Evolutionary conservation across 2,329 filamentous ascomycete genomes (phyloP).

Genomic region (Microdochium bolleyi): DNA sequence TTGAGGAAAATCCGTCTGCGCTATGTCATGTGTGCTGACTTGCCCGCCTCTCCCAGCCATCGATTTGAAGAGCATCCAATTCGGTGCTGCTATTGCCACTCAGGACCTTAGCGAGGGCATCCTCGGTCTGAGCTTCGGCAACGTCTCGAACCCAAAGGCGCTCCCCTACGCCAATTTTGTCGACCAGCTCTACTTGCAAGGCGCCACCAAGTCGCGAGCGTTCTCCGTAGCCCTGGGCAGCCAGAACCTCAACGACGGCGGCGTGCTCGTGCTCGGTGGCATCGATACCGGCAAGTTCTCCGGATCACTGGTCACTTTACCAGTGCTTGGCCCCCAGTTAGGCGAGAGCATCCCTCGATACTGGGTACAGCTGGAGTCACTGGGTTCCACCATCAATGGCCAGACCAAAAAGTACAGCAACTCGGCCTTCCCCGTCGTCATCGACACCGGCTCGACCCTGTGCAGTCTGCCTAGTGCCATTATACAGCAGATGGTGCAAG

Average conservation of each 20-base stretch:
- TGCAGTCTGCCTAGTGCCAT: constrained; percentile 56
- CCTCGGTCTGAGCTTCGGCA: constrained; percentile 22
- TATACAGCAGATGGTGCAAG: constrained; percentile 33
- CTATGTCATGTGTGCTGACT: not conserved
- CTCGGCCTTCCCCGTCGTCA: constrained; percentile 16
- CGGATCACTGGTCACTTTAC: constrained; percentile 6
- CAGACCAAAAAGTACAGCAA: constrained; percentile 9
- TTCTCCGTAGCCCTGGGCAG: constrained; percentile 15
- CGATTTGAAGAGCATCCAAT: constrained; percentile 14
- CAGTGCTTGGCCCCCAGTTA: constrained; percentile 17
- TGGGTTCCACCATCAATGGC: constrained; percentile 24
- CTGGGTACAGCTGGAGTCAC: constrained; percentile 30
- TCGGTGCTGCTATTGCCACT: constrained; percentile 20
- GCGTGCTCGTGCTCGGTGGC: constrained; percentile 25
- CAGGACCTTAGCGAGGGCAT: constrained; percentile 21
- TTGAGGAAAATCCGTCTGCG: not conserved
- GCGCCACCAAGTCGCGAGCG: constrained; percentile 11
- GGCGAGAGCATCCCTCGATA: constrained; percentile 23
- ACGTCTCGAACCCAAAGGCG: constrained; percentile 8
- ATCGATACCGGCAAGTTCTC: constrained; percentile 27
- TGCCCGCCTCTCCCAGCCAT: constrained; percentile 7
- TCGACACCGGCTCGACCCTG: constrained; percentile 34
- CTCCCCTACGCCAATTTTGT: constrained; percentile 20
- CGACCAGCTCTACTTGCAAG: constrained; percentile 17
- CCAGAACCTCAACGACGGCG: constrained; percentile 7